Percentiles rank a stretch among this genome's conserved stretches.
phyloP scores from a whole-genome alignment of 768 basidiomycete genomes.

The Lactarius deliciosus region DNA sequence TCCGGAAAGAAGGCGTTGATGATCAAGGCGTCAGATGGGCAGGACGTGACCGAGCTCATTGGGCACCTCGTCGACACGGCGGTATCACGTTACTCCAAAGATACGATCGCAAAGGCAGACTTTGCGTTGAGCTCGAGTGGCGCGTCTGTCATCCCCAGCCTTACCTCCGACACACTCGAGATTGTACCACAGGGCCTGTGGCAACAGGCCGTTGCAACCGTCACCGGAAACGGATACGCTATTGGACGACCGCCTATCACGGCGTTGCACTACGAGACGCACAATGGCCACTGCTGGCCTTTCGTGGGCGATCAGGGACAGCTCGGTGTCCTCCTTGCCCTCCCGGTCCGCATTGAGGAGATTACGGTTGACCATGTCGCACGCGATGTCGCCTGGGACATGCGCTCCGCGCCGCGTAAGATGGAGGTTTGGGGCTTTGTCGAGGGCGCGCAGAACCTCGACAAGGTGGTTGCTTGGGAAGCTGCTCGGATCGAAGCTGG shows the following conservation, averaged over 20 bases:
- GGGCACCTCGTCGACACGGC: constrained; percentile 74
- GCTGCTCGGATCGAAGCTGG: constrained; percentile 35
- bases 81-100: constrained; percentile 68
- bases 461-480: constrained; percentile 57
- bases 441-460: constrained; percentile 71
- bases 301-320: constrained; percentile 78
- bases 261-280: constrained; percentile 82
- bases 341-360: constrained; percentile 54
- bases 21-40: constrained; percentile 74
- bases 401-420: constrained; percentile 74
- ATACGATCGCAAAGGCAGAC: constrained; percentile 78
- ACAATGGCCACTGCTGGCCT: constrained; percentile 92
- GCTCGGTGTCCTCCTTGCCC: constrained; percentile 76
- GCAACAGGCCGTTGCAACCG: constrained; percentile 49
- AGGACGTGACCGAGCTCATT: constrained; percentile 70
- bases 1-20: constrained; percentile 44
- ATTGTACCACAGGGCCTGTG: constrained; percentile 53
- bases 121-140: constrained; percentile 85
- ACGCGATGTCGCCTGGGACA: constrained; percentile 76
- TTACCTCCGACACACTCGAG: constrained; percentile 81
- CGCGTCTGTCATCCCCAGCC: constrained; percentile 72
- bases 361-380: constrained; percentile 89
- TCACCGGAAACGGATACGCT: constrained; percentile 59
- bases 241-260: constrained; percentile 82
- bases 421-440: constrained; percentile 93